Evolutionary conservation across 768 basidiomycete genomes (phyloP).

Genomic region (Flagelloscypha sp.): DNA sequence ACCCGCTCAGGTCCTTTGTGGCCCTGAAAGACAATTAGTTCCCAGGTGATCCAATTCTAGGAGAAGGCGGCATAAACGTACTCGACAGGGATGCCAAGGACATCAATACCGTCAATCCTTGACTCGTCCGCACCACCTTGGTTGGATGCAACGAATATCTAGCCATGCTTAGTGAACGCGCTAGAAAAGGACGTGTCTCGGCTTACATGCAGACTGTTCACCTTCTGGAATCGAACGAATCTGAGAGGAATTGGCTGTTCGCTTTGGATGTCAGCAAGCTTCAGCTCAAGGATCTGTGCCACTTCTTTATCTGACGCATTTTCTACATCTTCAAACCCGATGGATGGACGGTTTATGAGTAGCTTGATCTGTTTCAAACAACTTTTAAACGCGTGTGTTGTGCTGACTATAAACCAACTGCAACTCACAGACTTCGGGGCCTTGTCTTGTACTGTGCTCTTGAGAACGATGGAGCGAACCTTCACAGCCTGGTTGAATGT

Average conservation of each 20-base stretch:
- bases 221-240: slow-evolving; percentile 62
- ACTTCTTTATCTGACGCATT: slow-evolving; percentile 39
- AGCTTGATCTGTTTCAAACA: too few relatives aligned
- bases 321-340: slow-evolving; percentile 64
- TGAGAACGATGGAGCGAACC: slow-evolving; percentile 50
- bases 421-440: slow-evolving; percentile 52
- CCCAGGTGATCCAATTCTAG: slow-evolving; percentile 4
- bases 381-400: too few relatives aligned
- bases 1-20: slow-evolving; percentile 31
- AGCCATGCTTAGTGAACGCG: neutral
- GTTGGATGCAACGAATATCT: slow-evolving; percentile 68
- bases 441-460: slow-evolving; percentile 27
- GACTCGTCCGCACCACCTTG: slow-evolving; percentile 58
- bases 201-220: slow-evolving; percentile 59
- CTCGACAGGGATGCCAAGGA: slow-evolving; percentile 53
- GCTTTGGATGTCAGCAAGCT: slow-evolving; percentile 35
- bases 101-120: slow-evolving; percentile 58
- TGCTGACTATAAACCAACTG: too few relatives aligned
- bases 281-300: slow-evolving; percentile 49
- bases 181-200: neutral
- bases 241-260: slow-evolving; percentile 43
- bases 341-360: slow-evolving; percentile 46
- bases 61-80: slow-evolving; percentile 20
- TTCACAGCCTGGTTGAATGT: slow-evolving; percentile 67
- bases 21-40: slow-evolving; percentile 15